Percentiles rank a stretch among this genome's conserved stretches.
These are phyloP conservation scores for Huiozyma naganishii DNA, from an alignment of 805 yeast species.

Conservation along the genomic window DNA sequence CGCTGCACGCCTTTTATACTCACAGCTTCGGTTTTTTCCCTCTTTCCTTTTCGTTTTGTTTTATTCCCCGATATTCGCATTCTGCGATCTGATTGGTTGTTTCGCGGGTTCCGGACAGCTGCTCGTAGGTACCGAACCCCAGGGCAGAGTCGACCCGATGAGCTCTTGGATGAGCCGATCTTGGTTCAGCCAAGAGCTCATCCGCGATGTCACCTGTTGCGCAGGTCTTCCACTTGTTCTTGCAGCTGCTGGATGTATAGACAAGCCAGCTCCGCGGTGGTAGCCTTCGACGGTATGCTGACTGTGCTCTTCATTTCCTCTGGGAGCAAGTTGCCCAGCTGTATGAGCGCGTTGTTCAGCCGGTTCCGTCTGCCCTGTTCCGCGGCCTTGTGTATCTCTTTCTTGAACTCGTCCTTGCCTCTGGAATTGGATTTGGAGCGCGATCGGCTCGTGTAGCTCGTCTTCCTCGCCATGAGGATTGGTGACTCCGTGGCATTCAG, in stretches of 20 bases:
- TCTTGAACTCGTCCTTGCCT: slow-evolving; percentile 12
- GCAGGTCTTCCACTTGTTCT: not conserved
- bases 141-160: too few relatives aligned
- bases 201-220: not conserved
- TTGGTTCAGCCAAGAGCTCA: too few relatives aligned
- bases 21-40: not conserved
- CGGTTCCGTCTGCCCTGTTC: slow-evolving; percentile 94
- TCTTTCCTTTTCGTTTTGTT: too few relatives aligned
- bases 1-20: not conserved
- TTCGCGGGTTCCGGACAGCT: too few relatives aligned
- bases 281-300: slow-evolving; percentile 77
- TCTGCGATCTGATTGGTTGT: too few relatives aligned
- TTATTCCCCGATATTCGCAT: too few relatives aligned
- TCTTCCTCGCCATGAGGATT: not conserved
- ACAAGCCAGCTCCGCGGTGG: slow-evolving; percentile 86
- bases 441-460: not conserved
- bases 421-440: not conserved
- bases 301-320: slow-evolving; percentile 45
- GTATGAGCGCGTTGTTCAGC: slow-evolving; percentile 78
- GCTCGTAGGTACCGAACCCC: too few relatives aligned
- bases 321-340: slow-evolving; percentile 59
- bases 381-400: slow-evolving; percentile 67
- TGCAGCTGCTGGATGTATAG: slow-evolving; percentile 41
- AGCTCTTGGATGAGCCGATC: too few relatives aligned
- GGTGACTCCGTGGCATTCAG: not conserved